Evolutionary conservation across 352 stramenopile species (phyloP), one percentile per base, ranked within the genome.

Genomic region (Sclerospora graminicola): DNA sequence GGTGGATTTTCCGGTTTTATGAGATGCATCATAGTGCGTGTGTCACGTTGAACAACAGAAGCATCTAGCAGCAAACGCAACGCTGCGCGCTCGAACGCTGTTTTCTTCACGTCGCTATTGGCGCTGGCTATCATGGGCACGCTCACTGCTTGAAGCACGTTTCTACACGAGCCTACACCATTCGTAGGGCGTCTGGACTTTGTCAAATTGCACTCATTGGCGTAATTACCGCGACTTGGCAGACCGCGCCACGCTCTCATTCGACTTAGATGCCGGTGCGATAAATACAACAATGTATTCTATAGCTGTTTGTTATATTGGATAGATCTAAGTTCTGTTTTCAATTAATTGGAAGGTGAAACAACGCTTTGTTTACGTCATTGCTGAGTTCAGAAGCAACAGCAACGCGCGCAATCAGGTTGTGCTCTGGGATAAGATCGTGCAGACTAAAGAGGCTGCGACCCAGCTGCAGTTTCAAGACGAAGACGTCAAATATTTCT

Each of bases 331-430:
- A 82, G 71, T 57, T 89, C 79, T 18, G 79, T 89, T 20, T 93
- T 93, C 69, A n/a, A n/a, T n/a, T n/a, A 93, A 93, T 53, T 93
- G 81, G 81, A 93, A 93, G 56, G 79, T 88, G 23, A 93, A 90
- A 72, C 78, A 90, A 61, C 57, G 90, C 40, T 93, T 93, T 37
- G 78, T 90, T 57, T 93, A 90, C 72, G 73, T 93, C 38, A 39
- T 87, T 41, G 81, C 81, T 38, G 79, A 89, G 61, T 93, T 88
- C 53, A 41, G 62, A 56, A 89, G 57, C 48, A 38, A 57, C 44
- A 74, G 57, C 45, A 89, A 89, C 51, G 35, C 37, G 8, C 51
- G 62, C 45, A 92, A 92, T 61, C 50, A 85, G 50, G 80, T 92
- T n/a, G 80, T 92, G 29, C 48, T 92, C 19, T 92, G 80, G 80